Evolutionary conservation across 768 basidiomycete species (phyloP).

Genomic region (Pisolithus microcarpus): DNA sequence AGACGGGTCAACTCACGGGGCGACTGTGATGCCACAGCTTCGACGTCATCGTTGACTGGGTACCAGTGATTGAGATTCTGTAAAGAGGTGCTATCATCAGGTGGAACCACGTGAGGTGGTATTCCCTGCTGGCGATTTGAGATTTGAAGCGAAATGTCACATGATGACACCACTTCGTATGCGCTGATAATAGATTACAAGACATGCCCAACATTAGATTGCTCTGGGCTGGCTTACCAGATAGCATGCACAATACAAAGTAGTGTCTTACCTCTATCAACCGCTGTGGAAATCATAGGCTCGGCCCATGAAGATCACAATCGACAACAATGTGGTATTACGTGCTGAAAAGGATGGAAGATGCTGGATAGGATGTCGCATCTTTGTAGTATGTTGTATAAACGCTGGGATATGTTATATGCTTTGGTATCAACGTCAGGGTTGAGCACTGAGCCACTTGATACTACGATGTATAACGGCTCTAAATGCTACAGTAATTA

Average conservation of each 20-base stretch:
- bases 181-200: not conserved
- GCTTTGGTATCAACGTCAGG: not conserved
- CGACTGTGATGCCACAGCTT: conserved; percentile 92
- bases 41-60: conserved; percentile 91
- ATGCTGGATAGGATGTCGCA: not conserved
- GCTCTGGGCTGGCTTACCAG: not conserved
- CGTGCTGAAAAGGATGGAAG: not conserved
- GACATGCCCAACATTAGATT: not conserved
- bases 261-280: too few species aligned
- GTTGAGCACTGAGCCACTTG: not conserved
- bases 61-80: conserved; percentile 82
- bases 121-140: not conserved
- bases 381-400: not conserved
- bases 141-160: not conserved
- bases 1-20: conserved; percentile 85
- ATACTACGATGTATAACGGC: not conserved
- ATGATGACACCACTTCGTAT: not conserved
- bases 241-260: not conserved
- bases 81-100: not conserved
- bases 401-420: not conserved
- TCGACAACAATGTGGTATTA: not conserved
- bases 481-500: not conserved
- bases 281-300: not conserved
- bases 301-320: not conserved
- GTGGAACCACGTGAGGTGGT: not conserved